Evolutionary conservation across 805 yeast species (phyloP), one percentile per base, ranked within the genome.

Genomic region (Yarrowia divulgata): DNA sequence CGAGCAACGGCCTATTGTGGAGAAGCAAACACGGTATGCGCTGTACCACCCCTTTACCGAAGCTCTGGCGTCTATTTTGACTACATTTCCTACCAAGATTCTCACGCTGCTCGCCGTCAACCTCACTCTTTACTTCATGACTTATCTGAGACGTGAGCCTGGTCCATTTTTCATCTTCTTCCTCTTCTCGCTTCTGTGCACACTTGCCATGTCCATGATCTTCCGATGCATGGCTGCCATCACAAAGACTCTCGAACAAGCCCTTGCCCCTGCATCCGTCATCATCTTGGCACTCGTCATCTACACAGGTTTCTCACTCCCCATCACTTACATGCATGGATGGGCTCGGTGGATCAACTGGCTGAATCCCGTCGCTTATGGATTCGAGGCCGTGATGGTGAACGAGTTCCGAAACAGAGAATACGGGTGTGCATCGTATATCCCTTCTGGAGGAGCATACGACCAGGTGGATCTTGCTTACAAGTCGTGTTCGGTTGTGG

Each of bases 41-140:
- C 75, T 87, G 35, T 87, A 87, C 72, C 87, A 83, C 71, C 89
- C 90, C 9, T 79, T 86, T 64, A 88, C 91, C 4, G 88, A 88
- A 74, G 89, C 91, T 0, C 73, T 88, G 57, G 88, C 90, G 0
- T 84, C 88, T 1, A 81, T 88, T 69, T 70, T 87, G 18, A 81
- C 89, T 10, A 89, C 88, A 73, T 71, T 87, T 40, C 90, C 90
- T 4, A 75, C 81, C 63, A 85, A 86, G 73, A 55, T 85, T 16
- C 43, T 79, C n/a, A 78, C 81, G 14, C 77, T 83, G 23, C 70
- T 85, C 45, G 76, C 78, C 3, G 87, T 87, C 79, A 83, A 83
- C 72, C 73, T 87, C 62, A 75, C 82, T 12, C 78, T 80, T 69
- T 87, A 87, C 76, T 87, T 86, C 74, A 77, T 87, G 83, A 82